Evolutionary conservation across 306 rosid species (phyloP).

Genomic region (Cucumis melo): DNA sequence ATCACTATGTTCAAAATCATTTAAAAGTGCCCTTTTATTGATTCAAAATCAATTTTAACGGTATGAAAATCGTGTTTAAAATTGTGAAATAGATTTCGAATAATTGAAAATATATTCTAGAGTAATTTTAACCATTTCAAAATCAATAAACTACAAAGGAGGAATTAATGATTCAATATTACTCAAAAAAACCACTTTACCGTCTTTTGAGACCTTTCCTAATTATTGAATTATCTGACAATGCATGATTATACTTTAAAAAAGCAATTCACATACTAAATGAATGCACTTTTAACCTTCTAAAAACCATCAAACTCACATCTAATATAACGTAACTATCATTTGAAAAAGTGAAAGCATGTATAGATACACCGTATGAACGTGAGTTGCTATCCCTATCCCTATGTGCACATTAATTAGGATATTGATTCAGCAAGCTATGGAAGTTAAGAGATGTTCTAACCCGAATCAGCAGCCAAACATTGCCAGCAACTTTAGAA

Average conservation of each 20-base stretch:
- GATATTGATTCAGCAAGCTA: neutral
- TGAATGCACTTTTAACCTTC: neutral
- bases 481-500: neutral
- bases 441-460: neutral
- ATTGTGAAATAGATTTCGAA: neutral
- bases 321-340: neutral
- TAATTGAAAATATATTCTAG: too few relatives aligned
- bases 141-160: too few relatives aligned
- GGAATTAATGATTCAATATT: neutral
- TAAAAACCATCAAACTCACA: neutral
- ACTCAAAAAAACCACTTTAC: neutral
- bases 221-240: neutral
- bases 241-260: neutral
- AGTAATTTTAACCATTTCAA: neutral
- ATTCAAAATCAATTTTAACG: neutral
- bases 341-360: neutral
- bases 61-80: too few relatives aligned
- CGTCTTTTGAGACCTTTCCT: neutral
- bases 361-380: neutral
- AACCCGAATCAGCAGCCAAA: neutral
- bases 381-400: neutral
- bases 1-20: too few relatives aligned
- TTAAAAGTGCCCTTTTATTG: too few relatives aligned
- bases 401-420: neutral
- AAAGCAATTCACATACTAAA: neutral